Base-by-base conservation (phyloP, 768 basidiomycete genomes). In the Lactarius akahatsu region DNA sequence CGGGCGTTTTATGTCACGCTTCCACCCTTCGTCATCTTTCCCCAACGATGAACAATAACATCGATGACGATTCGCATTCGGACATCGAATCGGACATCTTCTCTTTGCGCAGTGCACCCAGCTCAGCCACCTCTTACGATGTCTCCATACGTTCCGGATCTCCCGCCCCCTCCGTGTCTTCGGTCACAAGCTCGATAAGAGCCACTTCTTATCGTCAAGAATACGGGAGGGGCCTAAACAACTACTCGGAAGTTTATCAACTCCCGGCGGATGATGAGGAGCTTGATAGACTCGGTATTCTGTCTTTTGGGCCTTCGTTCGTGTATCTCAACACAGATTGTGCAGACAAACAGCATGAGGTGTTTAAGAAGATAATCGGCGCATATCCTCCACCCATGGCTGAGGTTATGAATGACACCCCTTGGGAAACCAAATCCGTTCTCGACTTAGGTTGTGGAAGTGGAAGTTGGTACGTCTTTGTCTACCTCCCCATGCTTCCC, bases 211-310 rank as follows among this genome's bases (percentile, higher is more conserved):
- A 85, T 76, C 82, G 80, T 62, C 81, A 85, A 34, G 89, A 91
- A 72, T 87, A 84, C 64, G 91, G 90, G 0, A 80, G 91, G 50
- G 82, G 80, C 38, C 74, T 92, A 54, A 92, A 92, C 77, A 91
- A 86, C 68, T 88, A 89, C 69, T 92, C 91, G 1, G 89, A 92
- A 55, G 82, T 92, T 2, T 93, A 93, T 72, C 82, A 83, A 52
- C 78, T 93, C 32, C 89, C 91, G 15, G 91, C 90, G 32, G 91
- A 92, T 69, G 87, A 88, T 9, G 89, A 91, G 71, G 91, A 92
- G 70, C 76, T 90, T 30, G 81, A 85, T 36, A 83, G 90, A 65
- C 82, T 91, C 41, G 82, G 90, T 90, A 69, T 56, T 76, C 23
- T 36, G 54, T 23, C 63, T 47, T 30, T 47, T 59, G 15, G 43